Evolutionary conservation across 257 asterid species (phyloP), one percentile per base, ranked within the genome.

Genomic region (Leptodermis oblonga): DNA sequence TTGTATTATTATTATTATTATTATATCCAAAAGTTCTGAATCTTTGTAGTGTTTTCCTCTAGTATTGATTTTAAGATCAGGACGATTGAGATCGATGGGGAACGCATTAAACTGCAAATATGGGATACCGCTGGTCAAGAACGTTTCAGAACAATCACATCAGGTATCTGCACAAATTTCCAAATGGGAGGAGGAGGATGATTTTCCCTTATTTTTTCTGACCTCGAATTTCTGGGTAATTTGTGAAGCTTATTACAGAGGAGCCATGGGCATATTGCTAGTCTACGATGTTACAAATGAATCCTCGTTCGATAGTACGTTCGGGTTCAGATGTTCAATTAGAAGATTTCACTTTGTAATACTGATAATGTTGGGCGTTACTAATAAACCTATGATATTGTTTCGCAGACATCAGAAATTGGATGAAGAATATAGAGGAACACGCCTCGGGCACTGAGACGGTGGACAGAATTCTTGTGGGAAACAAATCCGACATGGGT

Each of bases 121-220:
- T 66, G 77, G 78, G 78, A 74, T 31, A 74, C 73, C 11, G 78
- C 78, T 59, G 78, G 78, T 25, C 73, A 74, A 51, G 78, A 74
- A 67, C 73, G 78, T 45, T 74, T 74, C 51, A 64, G 68, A 36
- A 74, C 73, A 49, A 74, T 74, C 34, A 68, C 73, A 18, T 59
- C 64, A 43, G 77, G 77, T 10, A 41, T 41, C 45, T 41, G 39
- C 39, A 6, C 12, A 39, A 39, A 12, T 39, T 12, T 39, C 5
- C 9, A 12, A 39, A 39, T 53, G 18, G 7, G 49, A 43, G 7
- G 42, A 11, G n/a, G n/a, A n/a, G n/a, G n/a, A n/a, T n/a, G n/a
- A 12, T 3, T 31, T 20, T 30, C 48, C 46, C 59, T 7, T 42
- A n/a, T 28, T 26, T n/a, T 14, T 5, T 39, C 49, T 28, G 58